These are phyloP conservation scores for Erodium moschatum DNA, from an alignment of 441 rosid species.

Conservation along the genomic window DNA sequence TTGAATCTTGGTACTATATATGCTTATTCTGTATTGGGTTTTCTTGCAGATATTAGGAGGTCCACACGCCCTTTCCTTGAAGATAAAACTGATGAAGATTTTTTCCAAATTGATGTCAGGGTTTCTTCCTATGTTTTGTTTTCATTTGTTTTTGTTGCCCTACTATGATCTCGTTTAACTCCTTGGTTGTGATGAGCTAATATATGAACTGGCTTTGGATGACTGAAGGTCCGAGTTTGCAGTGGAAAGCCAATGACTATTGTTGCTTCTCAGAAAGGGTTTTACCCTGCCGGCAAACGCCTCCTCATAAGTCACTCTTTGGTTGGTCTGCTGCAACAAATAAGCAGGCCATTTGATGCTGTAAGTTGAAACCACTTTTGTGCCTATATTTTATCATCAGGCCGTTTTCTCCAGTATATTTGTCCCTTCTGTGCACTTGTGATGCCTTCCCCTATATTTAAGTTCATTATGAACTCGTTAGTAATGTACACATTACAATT, in stretches of 20 bases:
- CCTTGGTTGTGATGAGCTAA: constrained; percentile 2
- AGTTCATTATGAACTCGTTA: background rate
- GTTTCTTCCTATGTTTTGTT: background rate
- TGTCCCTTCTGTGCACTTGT: background rate
- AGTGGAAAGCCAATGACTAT: constrained; percentile 67
- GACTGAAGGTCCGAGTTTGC: constrained; percentile 50
- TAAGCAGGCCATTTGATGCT: constrained; percentile 55
- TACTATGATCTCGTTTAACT: background rate
- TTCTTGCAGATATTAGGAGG: constrained; percentile 63
- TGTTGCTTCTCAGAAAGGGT: constrained; percentile 53
- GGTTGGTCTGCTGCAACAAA: constrained; percentile 57
- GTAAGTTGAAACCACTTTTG: constrained; percentile 30
- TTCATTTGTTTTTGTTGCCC: background rate
- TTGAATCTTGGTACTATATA: constrained; percentile 1
- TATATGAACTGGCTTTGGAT: constrained; percentile 6
- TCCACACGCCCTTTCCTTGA: constrained; percentile 71
- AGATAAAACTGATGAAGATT: constrained; percentile 68
- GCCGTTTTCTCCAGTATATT: background rate
- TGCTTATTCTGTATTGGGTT: constrained; percentile 14
- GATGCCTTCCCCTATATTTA: background rate
- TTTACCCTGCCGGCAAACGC: constrained; percentile 58
- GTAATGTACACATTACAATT: constrained; percentile 1
- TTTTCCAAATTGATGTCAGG: constrained; percentile 86
- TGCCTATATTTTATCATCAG: background rate
- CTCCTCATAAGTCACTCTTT: constrained; percentile 50